Conservation (phyloP, 176 grass and related monocot genomes). For the Lolium multiflorum region DNA sequence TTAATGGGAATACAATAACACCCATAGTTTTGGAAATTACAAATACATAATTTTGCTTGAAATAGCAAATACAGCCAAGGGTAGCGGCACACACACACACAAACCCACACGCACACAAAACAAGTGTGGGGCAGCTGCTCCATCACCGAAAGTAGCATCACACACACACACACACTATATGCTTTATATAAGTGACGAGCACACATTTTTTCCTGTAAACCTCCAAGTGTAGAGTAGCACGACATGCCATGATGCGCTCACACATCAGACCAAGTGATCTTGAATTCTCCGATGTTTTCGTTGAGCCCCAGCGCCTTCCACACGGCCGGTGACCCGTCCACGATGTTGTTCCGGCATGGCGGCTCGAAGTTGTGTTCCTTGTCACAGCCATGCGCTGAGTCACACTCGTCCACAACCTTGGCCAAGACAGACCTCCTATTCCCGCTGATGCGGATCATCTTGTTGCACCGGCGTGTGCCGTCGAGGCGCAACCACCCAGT, state of each 20-base stretch:
- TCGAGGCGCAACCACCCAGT: slow-evolving; percentile 53
- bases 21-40: background rate
- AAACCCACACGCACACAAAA: background rate
- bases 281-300: slow-evolving; percentile 40
- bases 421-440: slow-evolving; percentile 49
- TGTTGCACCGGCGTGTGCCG: slow-evolving; percentile 42
- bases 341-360: slow-evolving; percentile 58
- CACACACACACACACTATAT: background rate
- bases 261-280: slow-evolving; percentile 67
- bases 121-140: slow-evolving; percentile 3
- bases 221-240: background rate
- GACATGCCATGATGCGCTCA: slow-evolving; percentile 32
- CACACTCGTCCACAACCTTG: slow-evolving; percentile 67
- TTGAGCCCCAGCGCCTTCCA: slow-evolving; percentile 66
- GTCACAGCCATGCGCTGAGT: slow-evolving; percentile 54
- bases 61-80: background rate
- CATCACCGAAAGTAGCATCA: slow-evolving; percentile 14
- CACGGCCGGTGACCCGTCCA: slow-evolving; percentile 63
- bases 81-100: background rate
- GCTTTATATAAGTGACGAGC: slow-evolving; percentile 1
- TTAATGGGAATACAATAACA: background rate
- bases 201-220: background rate
- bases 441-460: slow-evolving; percentile 49
- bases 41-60: slow-evolving; percentile 4
- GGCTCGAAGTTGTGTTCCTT: slow-evolving; percentile 59